Conservation (phyloP, 257 asterid genomes). For the Dorcoceras hygrometricum region DNA sequence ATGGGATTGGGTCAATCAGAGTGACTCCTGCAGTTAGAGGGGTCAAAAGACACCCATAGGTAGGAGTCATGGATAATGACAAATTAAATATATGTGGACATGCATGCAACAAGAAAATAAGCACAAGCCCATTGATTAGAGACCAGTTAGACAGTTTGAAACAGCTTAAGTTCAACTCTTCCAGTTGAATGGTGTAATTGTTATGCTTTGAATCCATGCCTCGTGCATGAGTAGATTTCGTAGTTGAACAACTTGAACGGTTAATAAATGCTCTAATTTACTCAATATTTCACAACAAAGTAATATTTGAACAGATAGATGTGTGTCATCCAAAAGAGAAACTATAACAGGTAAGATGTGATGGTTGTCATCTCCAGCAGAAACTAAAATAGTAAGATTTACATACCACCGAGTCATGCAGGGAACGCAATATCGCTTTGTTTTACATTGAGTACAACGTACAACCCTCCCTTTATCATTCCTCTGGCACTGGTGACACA, state of each 20-base stretch:
- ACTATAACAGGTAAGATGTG: neutral
- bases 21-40: neutral
- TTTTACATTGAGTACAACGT: conserved; percentile 55
- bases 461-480: conserved; percentile 81
- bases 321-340: neutral
- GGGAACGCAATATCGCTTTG: conserved; percentile 65
- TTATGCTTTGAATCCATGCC: neutral
- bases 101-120: conserved; percentile 9
- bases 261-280: neutral
- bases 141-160: neutral
- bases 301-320: conserved; percentile 5
- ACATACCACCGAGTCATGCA: conserved; percentile 76
- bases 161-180: conserved; percentile 13
- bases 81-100: neutral
- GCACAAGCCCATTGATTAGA: neutral
- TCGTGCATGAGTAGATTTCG: neutral
- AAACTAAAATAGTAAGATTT: neutral
- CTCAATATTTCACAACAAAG: conserved; percentile 14
- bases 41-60: conserved; percentile 1
- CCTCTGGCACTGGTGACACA: conserved; percentile 92
- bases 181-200: neutral
- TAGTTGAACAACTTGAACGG: conserved; percentile 16
- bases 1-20: conserved; percentile 7
- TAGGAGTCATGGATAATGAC: neutral
- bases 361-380: conserved; percentile 11